Conservation (phyloP, 441 rosid genomes). For the Pelargonium cotyledonis region DNA sequence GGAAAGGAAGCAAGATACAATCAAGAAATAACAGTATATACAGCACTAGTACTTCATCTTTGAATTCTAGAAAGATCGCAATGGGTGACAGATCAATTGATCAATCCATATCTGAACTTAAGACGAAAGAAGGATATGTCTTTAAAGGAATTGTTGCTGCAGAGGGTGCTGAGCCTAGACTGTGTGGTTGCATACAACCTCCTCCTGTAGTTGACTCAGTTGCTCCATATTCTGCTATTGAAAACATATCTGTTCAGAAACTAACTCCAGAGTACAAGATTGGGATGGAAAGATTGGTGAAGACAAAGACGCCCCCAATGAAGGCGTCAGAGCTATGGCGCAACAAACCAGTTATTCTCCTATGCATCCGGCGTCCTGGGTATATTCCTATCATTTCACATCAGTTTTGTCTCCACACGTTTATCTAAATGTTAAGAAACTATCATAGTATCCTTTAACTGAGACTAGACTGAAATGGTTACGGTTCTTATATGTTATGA, state of each 20-base stretch:
- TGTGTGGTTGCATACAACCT: slow-evolving; percentile 56
- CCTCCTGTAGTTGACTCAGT: slow-evolving; percentile 44
- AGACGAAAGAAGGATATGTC: slow-evolving; percentile 47
- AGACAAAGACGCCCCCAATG: slow-evolving; percentile 51
- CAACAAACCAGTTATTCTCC: slow-evolving; percentile 48
- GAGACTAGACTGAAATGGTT: too few relatives aligned
- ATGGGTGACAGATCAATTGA: slow-evolving; percentile 32
- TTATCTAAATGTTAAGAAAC: too few relatives aligned
- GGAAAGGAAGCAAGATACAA: slow-evolving; percentile 21
- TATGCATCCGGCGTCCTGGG: slow-evolving; percentile 67
- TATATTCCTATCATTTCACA: slow-evolving; percentile 23
- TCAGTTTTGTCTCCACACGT: not conserved
- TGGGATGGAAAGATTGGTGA: slow-evolving; percentile 51
- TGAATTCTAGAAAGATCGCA: slow-evolving; percentile 24
- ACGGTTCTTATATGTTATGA: not conserved
- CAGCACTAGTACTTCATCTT: slow-evolving; percentile 24
- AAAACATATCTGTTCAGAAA: slow-evolving; percentile 45
- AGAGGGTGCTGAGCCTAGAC: slow-evolving; percentile 49
- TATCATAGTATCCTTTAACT: too few relatives aligned
- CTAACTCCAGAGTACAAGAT: slow-evolving; percentile 50
- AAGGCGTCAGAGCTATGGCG: slow-evolving; percentile 59
- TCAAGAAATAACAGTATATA: slow-evolving; percentile 33
- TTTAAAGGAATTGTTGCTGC: slow-evolving; percentile 64
- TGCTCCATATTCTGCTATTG: slow-evolving; percentile 44
- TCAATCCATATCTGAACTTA: slow-evolving; percentile 46